Base-by-base conservation (phyloP, 768 basidiomycete species). In the Kwoniella botswanensis region DNA sequence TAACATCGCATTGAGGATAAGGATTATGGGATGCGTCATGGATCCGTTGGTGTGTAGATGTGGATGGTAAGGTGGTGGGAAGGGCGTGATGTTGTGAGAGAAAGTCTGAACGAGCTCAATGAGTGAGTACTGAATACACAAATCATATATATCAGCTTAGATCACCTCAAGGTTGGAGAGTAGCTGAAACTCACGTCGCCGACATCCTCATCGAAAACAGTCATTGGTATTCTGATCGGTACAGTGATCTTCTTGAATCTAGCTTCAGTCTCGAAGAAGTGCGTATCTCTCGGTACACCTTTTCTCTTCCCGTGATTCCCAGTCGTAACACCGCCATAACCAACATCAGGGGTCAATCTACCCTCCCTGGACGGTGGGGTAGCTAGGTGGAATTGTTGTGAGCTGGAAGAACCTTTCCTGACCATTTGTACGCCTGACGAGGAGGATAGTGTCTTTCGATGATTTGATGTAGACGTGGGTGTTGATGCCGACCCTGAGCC, bases 1-100 rank as follows among this genome's bases (percentile, higher is more conserved):
- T 6, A 98, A 87, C 70, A 99, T 88, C 3, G 95, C 97, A 83
- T 99, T 99, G 86, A 96, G 94, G 2, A 99, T 87, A 56, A 99
- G 87, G 69, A 97, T 95, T 77, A 99, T 90, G 2, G 97, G 94
- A 78, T 94, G 95, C 0, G 97, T 99, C 71, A 88, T 87, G 18
- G 89, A 87, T 67, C 97, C 97, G 75, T 90, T 93, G 0, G 94
- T 94, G 83, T 98, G 95, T 21, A 99, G 86, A 82, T 98, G 94
- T 0, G 97, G 92, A 76, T 98, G 94, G 63, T 89, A 84, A 1
- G 84, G 84, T 1, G 93, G 91, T 17, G 83, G 78, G 61, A 85
- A 84, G 21, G 88, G 86, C 13, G 91, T 87, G 81, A 87, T 88
- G 73, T 78, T 86, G 78, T 86, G 82, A 5, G 89, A 89, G 82